phyloP scores from a whole-genome alignment of 1,284 basidiomycete species.

The Moesziomyces sp. region DNA sequence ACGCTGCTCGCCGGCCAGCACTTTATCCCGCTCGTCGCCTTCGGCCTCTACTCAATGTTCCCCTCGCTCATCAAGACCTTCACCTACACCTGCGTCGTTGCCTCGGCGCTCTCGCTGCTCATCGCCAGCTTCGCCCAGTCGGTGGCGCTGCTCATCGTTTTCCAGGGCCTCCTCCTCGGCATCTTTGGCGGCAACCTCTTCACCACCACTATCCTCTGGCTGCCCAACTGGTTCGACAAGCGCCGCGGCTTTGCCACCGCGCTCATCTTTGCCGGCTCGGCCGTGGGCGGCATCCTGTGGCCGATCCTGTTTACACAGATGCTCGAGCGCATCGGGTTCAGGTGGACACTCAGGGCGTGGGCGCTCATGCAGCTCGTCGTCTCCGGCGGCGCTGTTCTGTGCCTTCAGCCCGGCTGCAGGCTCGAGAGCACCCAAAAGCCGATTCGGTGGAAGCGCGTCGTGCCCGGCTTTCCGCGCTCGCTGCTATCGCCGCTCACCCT shows the following conservation, averaged over 20 bases:
- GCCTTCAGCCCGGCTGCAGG: conserved; percentile 19
- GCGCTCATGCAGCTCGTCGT: conserved; percentile 43
- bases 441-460: conserved; percentile 20
- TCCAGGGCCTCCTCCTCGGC: conserved; percentile 55
- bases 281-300: conserved; percentile 55
- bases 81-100: conserved; percentile 28
- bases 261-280: conserved; percentile 51
- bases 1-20: conserved; percentile 48
- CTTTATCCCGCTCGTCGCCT: conserved; percentile 49
- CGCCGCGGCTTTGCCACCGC: conserved; percentile 50
- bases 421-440: background rate
- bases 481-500: conserved; percentile 18
- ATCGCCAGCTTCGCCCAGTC: conserved; percentile 50
- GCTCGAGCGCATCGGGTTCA: conserved; percentile 45
- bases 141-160: conserved; percentile 44
- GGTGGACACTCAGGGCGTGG: conserved; percentile 51
- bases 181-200: conserved; percentile 48
- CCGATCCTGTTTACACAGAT: conserved; percentile 47
- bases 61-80: conserved; percentile 44
- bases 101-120: conserved; percentile 38
- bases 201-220: conserved; percentile 50
- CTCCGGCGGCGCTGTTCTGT: conserved; percentile 25
- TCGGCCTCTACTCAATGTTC: conserved; percentile 45
- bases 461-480: conserved; percentile 33
- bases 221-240: conserved; percentile 56